Conservation (phyloP, 1,284 basidiomycete genomes). For the Boletus semigastroideus region DNA sequence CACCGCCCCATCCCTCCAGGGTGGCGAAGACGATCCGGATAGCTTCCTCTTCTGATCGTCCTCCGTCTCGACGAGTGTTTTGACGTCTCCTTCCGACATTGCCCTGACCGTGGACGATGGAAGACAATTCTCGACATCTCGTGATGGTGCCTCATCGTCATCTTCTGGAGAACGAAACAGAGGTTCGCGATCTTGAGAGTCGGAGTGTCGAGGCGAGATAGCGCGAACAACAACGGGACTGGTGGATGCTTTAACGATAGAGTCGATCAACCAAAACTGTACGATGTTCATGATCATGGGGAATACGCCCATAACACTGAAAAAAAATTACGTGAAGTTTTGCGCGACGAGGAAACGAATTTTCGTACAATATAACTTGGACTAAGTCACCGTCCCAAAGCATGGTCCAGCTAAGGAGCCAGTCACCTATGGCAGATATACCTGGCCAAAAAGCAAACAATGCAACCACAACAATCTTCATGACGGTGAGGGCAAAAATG, state of each 20-base stretch:
- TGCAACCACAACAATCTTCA: slow-evolving; percentile 86
- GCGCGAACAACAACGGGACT: slow-evolving; percentile 40
- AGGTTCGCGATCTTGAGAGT: slow-evolving; percentile 55
- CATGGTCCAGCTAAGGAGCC: slow-evolving; percentile 81
- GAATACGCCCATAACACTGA: slow-evolving; percentile 88
- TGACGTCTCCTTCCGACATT: slow-evolving; percentile 31
- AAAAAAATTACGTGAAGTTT: slow-evolving; percentile 10
- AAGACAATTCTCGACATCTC: slow-evolving; percentile 49
- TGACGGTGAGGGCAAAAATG: slow-evolving; percentile 77
- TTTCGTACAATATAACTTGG: slow-evolving; percentile 80
- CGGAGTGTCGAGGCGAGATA: slow-evolving; percentile 35
- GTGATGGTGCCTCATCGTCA: slow-evolving; percentile 45
- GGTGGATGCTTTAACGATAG: slow-evolving; percentile 75
- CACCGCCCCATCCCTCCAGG: slow-evolving; percentile 29
- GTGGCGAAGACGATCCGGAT: slow-evolving; percentile 35
- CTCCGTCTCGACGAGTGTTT: slow-evolving; percentile 30
- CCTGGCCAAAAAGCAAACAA: slow-evolving; percentile 72
- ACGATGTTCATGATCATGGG: slow-evolving; percentile 91
- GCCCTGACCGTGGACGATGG: slow-evolving; percentile 35
- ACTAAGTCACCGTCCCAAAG: slow-evolving; percentile 54
- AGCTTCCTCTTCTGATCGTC: slow-evolving; percentile 32
- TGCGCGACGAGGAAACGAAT: not conserved
- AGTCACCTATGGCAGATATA: slow-evolving; percentile 75
- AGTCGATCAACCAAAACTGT: slow-evolving; percentile 88
- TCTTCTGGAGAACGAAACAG: slow-evolving; percentile 54